Evolutionary conservation across 176 grass and related monocot species (phyloP), one percentile per base, ranked within the genome.

Genomic region (Eleusine coracana): DNA sequence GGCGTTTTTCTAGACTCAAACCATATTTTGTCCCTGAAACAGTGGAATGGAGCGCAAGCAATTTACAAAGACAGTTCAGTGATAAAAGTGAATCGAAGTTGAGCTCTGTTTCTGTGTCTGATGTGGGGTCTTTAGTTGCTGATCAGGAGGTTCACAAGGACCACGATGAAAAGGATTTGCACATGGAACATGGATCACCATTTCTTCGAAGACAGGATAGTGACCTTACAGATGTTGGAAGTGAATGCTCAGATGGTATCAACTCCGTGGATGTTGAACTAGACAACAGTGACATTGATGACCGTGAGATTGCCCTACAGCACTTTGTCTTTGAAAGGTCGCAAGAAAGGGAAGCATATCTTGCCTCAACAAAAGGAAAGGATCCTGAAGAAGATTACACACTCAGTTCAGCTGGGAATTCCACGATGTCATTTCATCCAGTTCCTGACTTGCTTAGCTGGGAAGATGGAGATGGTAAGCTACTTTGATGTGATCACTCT

Each of bases 231-330:
- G 91, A 94, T 82, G 77, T 42, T 83, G 91, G 68, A 74, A 97
- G 94, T 77, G 83, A 93, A 77, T 91, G 86, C 76, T 97, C 91
- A 61, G 89, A 97, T 82, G 89, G 81, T 52, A 84, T 87, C 75
- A 92, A 88, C 37, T 97, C 94, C 10, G 52, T 97, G 78, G 87
- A 89, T 84, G 91, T 94, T 86, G 88, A 91, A 86, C 84, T 88
- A 70, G 94, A 93, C 86, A 75, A 88, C 42, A 93, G 84, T 55
- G 94, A 91, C 79, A 93, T 97, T 79, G 86, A 92, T 54, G 89
- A 88, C 48, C 86, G 86, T 74, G 94, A 89, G 65, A 93, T 83
- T 79, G 55, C 79, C 75, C 83, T 87, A 41, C 78, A 89, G 17
- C 82, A 91, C 70, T 82, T 92, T 75, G 86, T 83, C 65, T 85